Conservation (phyloP, 495 filamentous ascomycete genomes). For the Hypoxylon subgilvum region DNA sequence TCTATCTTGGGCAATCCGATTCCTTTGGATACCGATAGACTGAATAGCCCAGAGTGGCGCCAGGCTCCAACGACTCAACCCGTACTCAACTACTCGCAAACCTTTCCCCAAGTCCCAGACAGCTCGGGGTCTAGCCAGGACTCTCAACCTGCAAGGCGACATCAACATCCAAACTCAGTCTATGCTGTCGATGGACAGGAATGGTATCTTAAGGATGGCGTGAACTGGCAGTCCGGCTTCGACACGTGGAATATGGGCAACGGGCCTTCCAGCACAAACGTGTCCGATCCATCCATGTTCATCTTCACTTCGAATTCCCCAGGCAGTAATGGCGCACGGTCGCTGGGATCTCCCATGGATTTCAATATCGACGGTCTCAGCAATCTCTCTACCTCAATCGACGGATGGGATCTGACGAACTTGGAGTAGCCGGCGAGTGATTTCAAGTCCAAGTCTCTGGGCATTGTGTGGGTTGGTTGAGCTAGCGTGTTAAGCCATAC, state of each 20-base stretch:
- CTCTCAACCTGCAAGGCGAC: constrained; percentile 21
- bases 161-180: constrained; percentile 31
- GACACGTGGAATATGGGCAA: constrained; percentile 47
- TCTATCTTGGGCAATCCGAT: constrained; percentile 27
- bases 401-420: constrained; percentile 39
- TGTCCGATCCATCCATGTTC: constrained; percentile 37
- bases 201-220: constrained; percentile 58
- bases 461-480: background rate
- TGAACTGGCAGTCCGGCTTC: constrained; percentile 57
- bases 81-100: constrained; percentile 16
- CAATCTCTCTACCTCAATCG: constrained; percentile 34
- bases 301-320: constrained; percentile 35
- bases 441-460: constrained; percentile 4
- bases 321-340: constrained; percentile 20
- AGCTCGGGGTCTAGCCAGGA: constrained; percentile 17
- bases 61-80: constrained; percentile 16
- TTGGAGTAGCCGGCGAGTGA: constrained; percentile 24
- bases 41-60: constrained; percentile 17
- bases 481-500: background rate
- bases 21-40: constrained; percentile 9
- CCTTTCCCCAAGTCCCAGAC: constrained; percentile 14
- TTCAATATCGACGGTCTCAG: constrained; percentile 37
- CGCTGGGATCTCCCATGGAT: constrained; percentile 21
- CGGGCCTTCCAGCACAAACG: constrained; percentile 5
- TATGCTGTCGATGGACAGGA: constrained; percentile 56